phyloP scores from a whole-genome alignment of 73 alveolate genomes.

The Paramecium sonneborni region DNA sequence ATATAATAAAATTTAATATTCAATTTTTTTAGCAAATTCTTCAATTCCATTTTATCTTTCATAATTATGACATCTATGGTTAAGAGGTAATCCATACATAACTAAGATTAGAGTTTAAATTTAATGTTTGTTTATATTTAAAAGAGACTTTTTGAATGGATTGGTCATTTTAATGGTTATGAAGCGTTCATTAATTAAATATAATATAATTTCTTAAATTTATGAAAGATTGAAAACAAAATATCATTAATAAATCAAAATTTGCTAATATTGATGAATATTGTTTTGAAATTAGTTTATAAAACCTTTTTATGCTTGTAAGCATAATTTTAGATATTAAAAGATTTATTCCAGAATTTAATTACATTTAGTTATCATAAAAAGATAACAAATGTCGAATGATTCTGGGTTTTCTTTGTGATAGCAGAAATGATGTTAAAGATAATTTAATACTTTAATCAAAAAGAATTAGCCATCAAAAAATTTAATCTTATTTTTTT shows the following conservation, averaged over 20 bases:
- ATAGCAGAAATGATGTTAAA: not conserved
- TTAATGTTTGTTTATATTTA: not conserved
- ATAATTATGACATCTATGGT: not conserved
- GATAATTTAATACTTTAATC: not conserved
- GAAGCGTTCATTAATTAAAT: not conserved
- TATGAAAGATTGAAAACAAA: not conserved
- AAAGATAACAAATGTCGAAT: not conserved
- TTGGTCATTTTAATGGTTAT: not conserved
- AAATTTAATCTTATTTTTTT: not conserved
- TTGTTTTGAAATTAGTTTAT: too few relatives aligned
- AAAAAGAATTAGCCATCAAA: not conserved
- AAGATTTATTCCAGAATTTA: not conserved
- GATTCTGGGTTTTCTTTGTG: not conserved
- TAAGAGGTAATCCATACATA: not conserved
- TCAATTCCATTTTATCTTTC: slow-evolving; percentile 36
- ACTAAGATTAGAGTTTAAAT: not conserved
- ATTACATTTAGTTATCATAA: not conserved
- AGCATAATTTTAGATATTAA: not conserved
- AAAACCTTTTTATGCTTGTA: not conserved
- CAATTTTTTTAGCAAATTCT: slow-evolving; percentile 26
- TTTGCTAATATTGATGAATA: slow-evolving; percentile 32
- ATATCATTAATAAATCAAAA: not conserved
- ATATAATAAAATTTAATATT: not conserved
- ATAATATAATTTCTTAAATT: too few relatives aligned
- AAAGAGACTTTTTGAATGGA: not conserved